Conservation (phyloP, 257 asterid species). For the Lithospermum erythrorhizon region DNA sequence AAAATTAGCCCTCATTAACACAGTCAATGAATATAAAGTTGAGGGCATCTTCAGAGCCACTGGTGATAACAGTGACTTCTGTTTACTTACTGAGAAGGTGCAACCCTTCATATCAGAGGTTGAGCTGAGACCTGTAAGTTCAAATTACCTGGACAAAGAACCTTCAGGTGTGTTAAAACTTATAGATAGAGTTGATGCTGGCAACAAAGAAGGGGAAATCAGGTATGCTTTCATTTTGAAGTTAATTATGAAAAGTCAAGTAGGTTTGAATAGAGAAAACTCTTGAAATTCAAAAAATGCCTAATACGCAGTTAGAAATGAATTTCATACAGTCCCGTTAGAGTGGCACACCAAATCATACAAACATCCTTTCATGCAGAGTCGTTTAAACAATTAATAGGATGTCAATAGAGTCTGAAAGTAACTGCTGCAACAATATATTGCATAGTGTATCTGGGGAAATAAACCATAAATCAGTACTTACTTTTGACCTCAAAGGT, state of each 20-base stretch:
- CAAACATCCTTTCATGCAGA: background rate
- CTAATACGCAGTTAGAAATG: background rate
- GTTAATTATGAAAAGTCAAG: background rate
- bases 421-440: background rate
- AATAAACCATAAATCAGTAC: background rate
- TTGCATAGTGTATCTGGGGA: background rate
- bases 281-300: background rate
- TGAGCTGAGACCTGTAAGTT: constrained; percentile 32
- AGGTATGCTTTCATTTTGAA: constrained; percentile 23
- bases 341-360: background rate
- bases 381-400: background rate
- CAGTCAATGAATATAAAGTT: constrained; percentile 9
- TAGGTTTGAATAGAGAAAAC: background rate
- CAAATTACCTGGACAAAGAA: constrained; percentile 24
- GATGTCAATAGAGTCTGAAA: background rate
- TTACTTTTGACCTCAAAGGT: background rate
- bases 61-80: constrained; percentile 32
- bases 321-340: background rate
- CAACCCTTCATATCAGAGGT: constrained; percentile 36
- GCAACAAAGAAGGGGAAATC: constrained; percentile 24
- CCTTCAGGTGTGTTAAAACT: constrained; percentile 31
- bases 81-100: constrained; percentile 33
- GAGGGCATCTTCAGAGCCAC: constrained; percentile 43
- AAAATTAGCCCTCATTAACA: constrained; percentile 26
- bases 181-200: constrained; percentile 37